phyloP scores from a whole-genome alignment of 1,139 yeast genomes.

The Sugiyamaella sp. region DNA sequence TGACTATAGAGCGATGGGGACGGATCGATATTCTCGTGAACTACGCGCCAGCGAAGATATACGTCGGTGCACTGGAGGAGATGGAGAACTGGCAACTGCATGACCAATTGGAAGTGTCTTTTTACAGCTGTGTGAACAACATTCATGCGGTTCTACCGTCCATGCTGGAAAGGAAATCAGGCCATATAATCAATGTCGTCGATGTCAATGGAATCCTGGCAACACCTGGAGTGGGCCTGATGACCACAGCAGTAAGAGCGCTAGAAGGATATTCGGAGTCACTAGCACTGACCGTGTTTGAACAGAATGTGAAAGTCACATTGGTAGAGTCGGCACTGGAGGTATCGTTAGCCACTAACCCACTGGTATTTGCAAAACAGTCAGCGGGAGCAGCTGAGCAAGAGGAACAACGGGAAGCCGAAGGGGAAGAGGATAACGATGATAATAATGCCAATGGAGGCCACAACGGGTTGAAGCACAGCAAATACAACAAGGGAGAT shows the following conservation, averaged over 20 bases:
- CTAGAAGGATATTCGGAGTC: slow-evolving; percentile 43
- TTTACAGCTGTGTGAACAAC: slow-evolving; percentile 38
- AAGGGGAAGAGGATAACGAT: background rate
- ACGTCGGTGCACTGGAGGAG: slow-evolving; percentile 40
- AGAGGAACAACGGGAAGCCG: background rate
- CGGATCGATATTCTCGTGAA: slow-evolving; percentile 38
- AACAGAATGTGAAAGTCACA: slow-evolving; percentile 38
- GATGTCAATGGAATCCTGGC: slow-evolving; percentile 41
- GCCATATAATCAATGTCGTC: slow-evolving; percentile 41
- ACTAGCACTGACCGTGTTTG: slow-evolving; percentile 39
- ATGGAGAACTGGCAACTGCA: slow-evolving; percentile 38
- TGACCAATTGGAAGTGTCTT: slow-evolving; percentile 38
- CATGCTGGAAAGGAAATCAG: slow-evolving; percentile 34
- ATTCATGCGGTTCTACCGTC: slow-evolving; percentile 39
- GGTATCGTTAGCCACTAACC: slow-evolving; percentile 36
- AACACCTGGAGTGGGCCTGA: slow-evolving; percentile 38
- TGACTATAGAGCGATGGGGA: slow-evolving; percentile 31
- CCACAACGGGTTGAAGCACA: background rate
- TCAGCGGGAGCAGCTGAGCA: background rate
- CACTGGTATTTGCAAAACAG: slow-evolving; percentile 27
- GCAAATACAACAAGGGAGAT: no score
- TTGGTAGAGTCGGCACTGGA: slow-evolving; percentile 40
- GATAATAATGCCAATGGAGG: background rate
- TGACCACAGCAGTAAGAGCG: slow-evolving; percentile 40
- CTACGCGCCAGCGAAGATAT: slow-evolving; percentile 20